Percentiles rank a stretch among this genome's conserved stretches.
phyloP scores from a whole-genome alignment of 176 grass and related monocot species.

The Urochloa ruziziensis region DNA sequence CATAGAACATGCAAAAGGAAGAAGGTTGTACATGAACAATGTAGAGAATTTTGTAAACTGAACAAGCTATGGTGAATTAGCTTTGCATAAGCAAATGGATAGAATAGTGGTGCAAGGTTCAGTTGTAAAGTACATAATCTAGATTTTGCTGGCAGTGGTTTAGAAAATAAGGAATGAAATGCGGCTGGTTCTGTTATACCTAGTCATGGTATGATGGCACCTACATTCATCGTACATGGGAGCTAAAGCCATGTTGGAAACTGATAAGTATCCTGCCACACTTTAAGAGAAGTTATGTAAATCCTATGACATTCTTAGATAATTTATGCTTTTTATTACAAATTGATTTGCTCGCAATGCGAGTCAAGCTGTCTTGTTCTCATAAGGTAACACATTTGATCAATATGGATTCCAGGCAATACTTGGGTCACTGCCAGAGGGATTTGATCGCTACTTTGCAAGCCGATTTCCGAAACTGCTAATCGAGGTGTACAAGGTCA shows the following conservation, averaged over 20 bases:
- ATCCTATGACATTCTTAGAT: neutral
- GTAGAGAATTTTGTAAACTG: neutral
- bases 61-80: neutral
- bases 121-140: neutral
- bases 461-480: conserved; percentile 81
- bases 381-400: neutral
- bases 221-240: neutral
- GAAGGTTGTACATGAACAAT: neutral
- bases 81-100: neutral
- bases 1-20: neutral
- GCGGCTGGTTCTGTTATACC: neutral
- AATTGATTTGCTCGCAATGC: neutral
- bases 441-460: conserved; percentile 79
- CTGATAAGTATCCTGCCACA: neutral
- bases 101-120: neutral
- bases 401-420: conserved; percentile 45
- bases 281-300: neutral
- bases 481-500: conserved; percentile 85
- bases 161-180: neutral
- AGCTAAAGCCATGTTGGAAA: neutral
- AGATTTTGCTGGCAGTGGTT: neutral
- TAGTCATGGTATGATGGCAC: neutral
- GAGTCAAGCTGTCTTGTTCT: neutral
- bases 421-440: conserved; percentile 78
- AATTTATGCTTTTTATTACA: neutral